Evolutionary conservation across 2,329 filamentous ascomycete species (phyloP), one percentile per base, ranked within the genome.

Genomic region (Venturia effusa): DNA sequence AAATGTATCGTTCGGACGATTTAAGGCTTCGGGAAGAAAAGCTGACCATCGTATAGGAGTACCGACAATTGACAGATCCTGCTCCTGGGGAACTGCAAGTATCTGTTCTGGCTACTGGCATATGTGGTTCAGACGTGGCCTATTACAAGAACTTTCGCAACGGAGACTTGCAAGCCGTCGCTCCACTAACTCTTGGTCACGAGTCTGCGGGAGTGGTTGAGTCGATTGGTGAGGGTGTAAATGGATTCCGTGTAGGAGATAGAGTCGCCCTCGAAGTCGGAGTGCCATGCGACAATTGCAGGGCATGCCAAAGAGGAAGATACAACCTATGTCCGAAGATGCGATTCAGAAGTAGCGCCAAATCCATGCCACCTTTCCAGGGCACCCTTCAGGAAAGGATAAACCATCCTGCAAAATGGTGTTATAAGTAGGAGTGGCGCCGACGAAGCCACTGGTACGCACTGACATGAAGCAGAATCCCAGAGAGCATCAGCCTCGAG

Each of bases 81-180:
- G 76, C 76, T 17, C 73, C 78, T 65, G 76, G 80, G 63, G 85
- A 88, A 70, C 78, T 89, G 64, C 86, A 88, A 73, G 80, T 88
- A 69, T 80, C 83, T 68, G 79, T 89, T 72, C 83, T 82, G 69
- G 81, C 83, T 7, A 88, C 86, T 30, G 86, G 86, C 43, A 85
- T 89, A 69, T 89, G 86, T 72, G 86, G 86, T 64, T 88, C 85
- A 8, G 86, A 89, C 73, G 82, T 88, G 63, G 84, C 84, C 62
- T 89, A 89, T 74, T 89, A 87, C 77, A 87, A 84, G 72, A 87
- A 88, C 70, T 88, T 88, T 70, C 84, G 85, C 74, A 89, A 89
- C 70, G 86, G 86, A 57, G 85, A 88, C 73, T 80, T 89, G 61
- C 86, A 85, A 68, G 85, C 84, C 59, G 85, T 83, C 67, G 80